These are phyloP conservation scores for Podila epigama DNA, from an alignment of 192 early-diverging fungal genomes.

Conservation along the genomic window DNA sequence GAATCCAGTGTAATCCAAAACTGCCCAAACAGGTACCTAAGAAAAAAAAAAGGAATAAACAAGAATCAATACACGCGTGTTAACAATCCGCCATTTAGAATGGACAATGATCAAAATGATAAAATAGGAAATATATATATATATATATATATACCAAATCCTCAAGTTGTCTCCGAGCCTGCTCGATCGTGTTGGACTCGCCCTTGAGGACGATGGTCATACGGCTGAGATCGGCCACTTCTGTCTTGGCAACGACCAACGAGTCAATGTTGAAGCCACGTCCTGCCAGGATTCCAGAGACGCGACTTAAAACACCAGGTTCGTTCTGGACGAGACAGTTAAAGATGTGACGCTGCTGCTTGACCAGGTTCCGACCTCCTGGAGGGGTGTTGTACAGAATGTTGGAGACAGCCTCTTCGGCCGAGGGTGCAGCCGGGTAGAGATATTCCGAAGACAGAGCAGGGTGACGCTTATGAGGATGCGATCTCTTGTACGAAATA, in stretches of 20 bases:
- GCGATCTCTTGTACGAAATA: constrained; percentile 44
- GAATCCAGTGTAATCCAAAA: constrained; percentile 92
- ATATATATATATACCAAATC: too few relatives aligned
- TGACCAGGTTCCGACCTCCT: constrained; percentile 51
- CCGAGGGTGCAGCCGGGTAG: constrained; percentile 35
- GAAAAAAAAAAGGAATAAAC: background rate
- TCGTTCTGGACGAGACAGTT: constrained; percentile 95
- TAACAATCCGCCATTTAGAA: background rate
- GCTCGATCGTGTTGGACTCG: constrained; percentile 80
- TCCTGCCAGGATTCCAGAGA: constrained; percentile 90
- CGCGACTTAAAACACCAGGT: constrained; percentile 79
- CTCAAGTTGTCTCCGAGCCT: constrained; percentile 92
- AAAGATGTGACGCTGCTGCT: constrained; percentile 82
- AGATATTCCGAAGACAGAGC: constrained; percentile 28
- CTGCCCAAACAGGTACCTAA: constrained; percentile 91
- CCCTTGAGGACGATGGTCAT: constrained; percentile 96
- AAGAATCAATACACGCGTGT: background rate
- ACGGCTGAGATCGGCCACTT: constrained; percentile 87
- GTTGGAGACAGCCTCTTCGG: constrained; percentile 93
- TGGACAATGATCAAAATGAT: background rate
- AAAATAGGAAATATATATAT: background rate
- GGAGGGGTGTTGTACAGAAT: constrained; percentile 92
- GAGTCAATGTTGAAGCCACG: constrained; percentile 98
- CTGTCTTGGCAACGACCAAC: constrained; percentile 94
- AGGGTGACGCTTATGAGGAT: constrained; percentile 32